Base-by-base conservation (phyloP, 2,329 filamentous ascomycete species). In the Cryphonectria naterciae region DNA sequence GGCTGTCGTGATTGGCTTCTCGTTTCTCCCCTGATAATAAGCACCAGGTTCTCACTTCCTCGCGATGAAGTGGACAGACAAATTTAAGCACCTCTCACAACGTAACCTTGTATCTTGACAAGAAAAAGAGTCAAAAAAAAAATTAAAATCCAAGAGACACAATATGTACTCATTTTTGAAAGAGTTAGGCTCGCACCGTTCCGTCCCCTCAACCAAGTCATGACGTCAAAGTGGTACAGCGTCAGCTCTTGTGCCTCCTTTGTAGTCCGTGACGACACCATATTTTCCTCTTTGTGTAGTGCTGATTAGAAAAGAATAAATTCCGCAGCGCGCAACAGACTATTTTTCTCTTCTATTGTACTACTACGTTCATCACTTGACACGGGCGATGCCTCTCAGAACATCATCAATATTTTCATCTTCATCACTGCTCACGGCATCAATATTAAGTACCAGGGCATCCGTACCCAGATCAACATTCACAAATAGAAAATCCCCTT, bases 361-460 rank as follows among this genome's bases (percentile, higher is more conserved):
- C 2, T 13, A 56, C 25, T 4, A 1, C 17, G 22, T 49, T 49
- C 46, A 49, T 25, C 56, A 60, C 62, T 32, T 52, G 43, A 65
- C 63, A 43, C 35, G 28, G 43, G 70, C 49, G 37, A 69, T 72
- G 70, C 67, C 70, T 67, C 67, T 65, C 49, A 72, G 67, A 58
- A 37, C 67, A n/a, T 58, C 54, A 15, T 49, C 46, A 49, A n/a
- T n/a, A n/a, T n/a, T 4, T n/a, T n/a, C 46, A n/a, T 49, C 10
- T n/a, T 64, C 25, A 4, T 28, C 63, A 3, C 1, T 67, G 35
- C n/a, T 67, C 28, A 32, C 41, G 49, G 17, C 39, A 56, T 49
- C 63, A 41, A 62, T 43, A 60, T 41, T 37, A 52, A 28, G 22
- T 17, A 52, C 66, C 13, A 41, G 25, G n/a, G 49, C 17, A 54